These are phyloP conservation scores for Penicillium simplicissimum DNA, from an alignment of 495 filamentous ascomycete species.

Conservation along the genomic window DNA sequence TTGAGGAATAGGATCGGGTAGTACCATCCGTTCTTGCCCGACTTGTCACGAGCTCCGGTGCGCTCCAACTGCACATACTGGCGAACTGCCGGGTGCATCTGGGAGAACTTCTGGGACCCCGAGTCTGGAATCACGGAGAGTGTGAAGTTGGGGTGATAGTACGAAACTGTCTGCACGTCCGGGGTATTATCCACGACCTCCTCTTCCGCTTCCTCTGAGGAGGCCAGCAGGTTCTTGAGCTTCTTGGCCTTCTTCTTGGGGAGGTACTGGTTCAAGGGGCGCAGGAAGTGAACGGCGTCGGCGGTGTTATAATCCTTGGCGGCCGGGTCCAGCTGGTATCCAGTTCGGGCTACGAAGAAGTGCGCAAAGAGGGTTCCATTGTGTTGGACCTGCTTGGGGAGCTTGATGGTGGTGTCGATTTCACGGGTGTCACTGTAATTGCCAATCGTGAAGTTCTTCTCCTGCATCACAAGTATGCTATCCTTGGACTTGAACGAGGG, in stretches of 20 bases:
- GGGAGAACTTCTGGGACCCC: conserved; percentile 63
- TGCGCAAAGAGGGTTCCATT: conserved; percentile 95
- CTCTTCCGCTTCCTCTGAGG: conserved; percentile 52
- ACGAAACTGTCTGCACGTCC: conserved; percentile 64
- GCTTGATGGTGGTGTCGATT: conserved; percentile 71
- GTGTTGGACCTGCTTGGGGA: conserved; percentile 79
- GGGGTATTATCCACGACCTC: conserved; percentile 58
- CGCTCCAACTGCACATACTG: conserved; percentile 77
- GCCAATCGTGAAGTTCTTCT: conserved; percentile 78
- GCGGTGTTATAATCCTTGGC: conserved; percentile 67
- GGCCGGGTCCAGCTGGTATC: conserved; percentile 71
- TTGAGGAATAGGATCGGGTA: conserved; percentile 91
- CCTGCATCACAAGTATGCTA: conserved; percentile 66
- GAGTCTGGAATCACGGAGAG: conserved; percentile 82
- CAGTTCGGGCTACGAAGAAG: conserved; percentile 80
- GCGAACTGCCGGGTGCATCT: conserved; percentile 70
- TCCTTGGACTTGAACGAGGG: conserved; percentile 62
- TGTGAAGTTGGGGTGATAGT: conserved; percentile 95
- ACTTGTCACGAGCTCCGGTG: conserved; percentile 70
- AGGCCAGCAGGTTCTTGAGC: conserved; percentile 82
- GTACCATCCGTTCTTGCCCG: conserved; percentile 93
- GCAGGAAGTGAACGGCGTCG: conserved; percentile 78
- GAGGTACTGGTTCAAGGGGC: conserved; percentile 84
- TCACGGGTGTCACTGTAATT: conserved; percentile 78
- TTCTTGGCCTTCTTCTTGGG: conserved; percentile 90